A percentile compares a stretch with the other conserved stretches of the same genome.
Evolutionary conservation across 2,329 filamentous ascomycete species (phyloP).

Genomic region (Claviceps capensis): DNA sequence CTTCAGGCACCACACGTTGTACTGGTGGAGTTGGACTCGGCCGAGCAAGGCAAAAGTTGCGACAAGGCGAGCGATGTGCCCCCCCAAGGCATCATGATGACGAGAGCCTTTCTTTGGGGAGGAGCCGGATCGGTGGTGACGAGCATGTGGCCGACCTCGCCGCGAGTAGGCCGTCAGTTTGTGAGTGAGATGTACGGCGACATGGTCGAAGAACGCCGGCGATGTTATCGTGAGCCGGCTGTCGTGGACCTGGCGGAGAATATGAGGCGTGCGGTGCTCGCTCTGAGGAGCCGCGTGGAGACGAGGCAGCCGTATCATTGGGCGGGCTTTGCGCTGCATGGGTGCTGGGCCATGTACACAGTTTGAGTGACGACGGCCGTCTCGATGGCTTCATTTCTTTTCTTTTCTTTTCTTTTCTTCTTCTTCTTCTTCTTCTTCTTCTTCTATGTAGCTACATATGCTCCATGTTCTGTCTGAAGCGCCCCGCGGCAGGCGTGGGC

Average conservation of each 20-base stretch:
- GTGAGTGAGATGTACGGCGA: neutral
- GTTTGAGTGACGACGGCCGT: neutral
- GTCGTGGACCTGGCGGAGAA: neutral
- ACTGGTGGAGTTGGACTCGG: neutral
- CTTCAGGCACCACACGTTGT: neutral
- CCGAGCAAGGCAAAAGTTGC: neutral
- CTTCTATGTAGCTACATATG: too few relatives aligned
- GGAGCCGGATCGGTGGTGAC: neutral
- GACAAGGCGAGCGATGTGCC: neutral
- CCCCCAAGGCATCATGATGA: neutral
- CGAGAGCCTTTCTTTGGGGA: neutral
- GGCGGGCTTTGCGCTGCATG: slow-evolving; percentile 1
- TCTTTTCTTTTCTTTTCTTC: too few relatives aligned
- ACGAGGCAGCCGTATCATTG: neutral
- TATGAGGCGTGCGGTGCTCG: neutral
- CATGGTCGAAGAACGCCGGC: neutral
- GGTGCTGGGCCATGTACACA: neutral
- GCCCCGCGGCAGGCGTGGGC: too few relatives aligned
- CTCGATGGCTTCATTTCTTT: too few relatives aligned
- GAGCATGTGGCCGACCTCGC: neutral
- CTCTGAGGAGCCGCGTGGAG: neutral
- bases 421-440: too few relatives aligned
- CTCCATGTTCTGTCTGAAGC: too few relatives aligned
- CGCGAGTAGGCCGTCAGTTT: neutral
- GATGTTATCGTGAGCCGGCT: neutral